Conservation (phyloP, 768 basidiomycete genomes). For the Kwoniella europaea region DNA sequence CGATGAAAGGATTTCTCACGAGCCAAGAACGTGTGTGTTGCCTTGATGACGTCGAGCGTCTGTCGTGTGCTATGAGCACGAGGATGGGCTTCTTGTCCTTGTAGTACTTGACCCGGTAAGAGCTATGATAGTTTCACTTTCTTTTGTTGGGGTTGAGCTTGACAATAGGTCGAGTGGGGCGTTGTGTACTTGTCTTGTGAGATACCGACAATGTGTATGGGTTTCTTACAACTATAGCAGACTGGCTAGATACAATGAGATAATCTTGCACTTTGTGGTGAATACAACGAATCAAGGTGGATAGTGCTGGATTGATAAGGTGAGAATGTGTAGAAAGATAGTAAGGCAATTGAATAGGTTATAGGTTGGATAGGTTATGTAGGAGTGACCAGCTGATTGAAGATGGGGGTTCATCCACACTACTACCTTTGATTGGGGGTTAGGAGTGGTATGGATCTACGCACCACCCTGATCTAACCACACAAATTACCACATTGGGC, state of each 20-base stretch:
- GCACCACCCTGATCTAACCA: slow-evolving; percentile 1
- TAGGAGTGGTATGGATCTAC: neutral
- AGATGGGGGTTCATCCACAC: neutral
- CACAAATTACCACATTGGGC: slow-evolving; percentile 9
- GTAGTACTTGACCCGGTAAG: too few relatives aligned
- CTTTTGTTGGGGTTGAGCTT: too few relatives aligned
- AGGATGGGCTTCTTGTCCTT: too few relatives aligned
- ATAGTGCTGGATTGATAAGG: neutral
- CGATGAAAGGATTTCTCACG: neutral
- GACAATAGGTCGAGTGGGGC: too few relatives aligned
- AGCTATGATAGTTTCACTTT: too few relatives aligned
- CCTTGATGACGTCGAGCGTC: neutral
- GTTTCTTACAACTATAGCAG: too few relatives aligned
- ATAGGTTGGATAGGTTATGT: neutral
- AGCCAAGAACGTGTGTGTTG: neutral
- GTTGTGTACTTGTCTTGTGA: too few relatives aligned
- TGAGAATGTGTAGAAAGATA: neutral
- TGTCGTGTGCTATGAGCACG: too few relatives aligned
- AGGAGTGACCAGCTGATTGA: neutral
- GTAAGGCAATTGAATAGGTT: neutral
- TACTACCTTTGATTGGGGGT: neutral
- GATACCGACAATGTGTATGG: too few relatives aligned
- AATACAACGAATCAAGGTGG: neutral
- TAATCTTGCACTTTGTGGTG: neutral
- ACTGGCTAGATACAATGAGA: neutral